Conservation (phyloP, 169 alveolate species). For the Babesia bigemina region DNA sequence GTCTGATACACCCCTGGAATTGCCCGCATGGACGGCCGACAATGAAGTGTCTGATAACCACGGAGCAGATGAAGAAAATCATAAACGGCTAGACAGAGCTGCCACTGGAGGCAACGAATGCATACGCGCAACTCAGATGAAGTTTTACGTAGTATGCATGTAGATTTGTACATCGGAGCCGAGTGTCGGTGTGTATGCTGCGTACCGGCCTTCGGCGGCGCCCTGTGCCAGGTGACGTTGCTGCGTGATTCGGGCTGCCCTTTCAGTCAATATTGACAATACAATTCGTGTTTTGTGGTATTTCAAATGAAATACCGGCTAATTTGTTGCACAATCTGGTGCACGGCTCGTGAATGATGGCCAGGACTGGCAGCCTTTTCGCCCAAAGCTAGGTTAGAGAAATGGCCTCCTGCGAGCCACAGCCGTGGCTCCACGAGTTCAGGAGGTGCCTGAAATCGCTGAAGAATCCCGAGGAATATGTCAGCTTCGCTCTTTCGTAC, state of each 20-base stretch:
- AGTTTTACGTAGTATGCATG: not conserved
- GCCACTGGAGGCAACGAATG: not conserved
- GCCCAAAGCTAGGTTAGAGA: not conserved
- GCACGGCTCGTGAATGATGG: conserved; percentile 1
- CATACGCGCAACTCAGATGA: not conserved
- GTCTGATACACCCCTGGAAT: conserved; percentile 97
- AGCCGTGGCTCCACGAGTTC: conserved; percentile 34
- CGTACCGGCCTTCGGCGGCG: not conserved
- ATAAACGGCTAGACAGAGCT: conserved; percentile 1
- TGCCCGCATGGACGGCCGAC: conserved; percentile 99
- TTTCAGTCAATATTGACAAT: not conserved
- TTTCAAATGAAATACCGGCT: no score
- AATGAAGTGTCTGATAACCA: conserved; percentile 77
- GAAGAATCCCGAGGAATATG: conserved; percentile 17
- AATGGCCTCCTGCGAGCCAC: conserved; percentile 15
- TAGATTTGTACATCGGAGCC: no score
- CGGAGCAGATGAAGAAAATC: conserved; percentile 36
- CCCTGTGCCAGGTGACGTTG: not conserved
- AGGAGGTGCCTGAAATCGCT: conserved; percentile 21
- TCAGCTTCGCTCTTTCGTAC: conserved; percentile 27
- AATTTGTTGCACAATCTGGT: not conserved
- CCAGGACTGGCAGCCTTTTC: not conserved
- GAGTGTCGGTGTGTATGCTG: not conserved
- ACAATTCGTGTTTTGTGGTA: no score
- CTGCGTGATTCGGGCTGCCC: not conserved